phyloP scores from a whole-genome alignment of 1,284 basidiomycete species.

The Ustilago crameri region DNA sequence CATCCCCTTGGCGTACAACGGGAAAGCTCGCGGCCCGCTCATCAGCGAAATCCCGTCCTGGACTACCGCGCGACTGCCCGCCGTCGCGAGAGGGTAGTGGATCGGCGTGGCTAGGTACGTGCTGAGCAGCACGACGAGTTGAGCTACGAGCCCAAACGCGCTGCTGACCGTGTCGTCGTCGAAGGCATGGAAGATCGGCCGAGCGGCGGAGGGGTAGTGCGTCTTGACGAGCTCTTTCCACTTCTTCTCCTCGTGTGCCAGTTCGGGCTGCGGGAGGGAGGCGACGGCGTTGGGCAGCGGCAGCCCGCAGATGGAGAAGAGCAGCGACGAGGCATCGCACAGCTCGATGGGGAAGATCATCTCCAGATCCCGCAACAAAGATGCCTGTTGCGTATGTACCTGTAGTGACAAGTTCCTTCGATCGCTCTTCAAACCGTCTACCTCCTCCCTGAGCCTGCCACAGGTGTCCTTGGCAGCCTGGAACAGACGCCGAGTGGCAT shows the following conservation, averaged over 20 bases:
- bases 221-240: slow-evolving; percentile 33
- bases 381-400: slow-evolving; percentile 40
- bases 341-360: slow-evolving; percentile 65
- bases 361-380: slow-evolving; percentile 58
- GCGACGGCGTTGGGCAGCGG: slow-evolving; percentile 59
- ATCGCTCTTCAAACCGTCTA: slow-evolving; percentile 5
- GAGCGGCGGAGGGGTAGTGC: slow-evolving; percentile 2
- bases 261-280: slow-evolving; percentile 23
- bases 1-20: slow-evolving; percentile 90
- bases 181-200: slow-evolving; percentile 38
- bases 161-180: slow-evolving; percentile 55
- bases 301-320: slow-evolving; percentile 61
- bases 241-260: slow-evolving; percentile 33
- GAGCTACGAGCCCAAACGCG: slow-evolving; percentile 61
- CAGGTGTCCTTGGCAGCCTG: slow-evolving; percentile 10
- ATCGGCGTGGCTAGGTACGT: slow-evolving; percentile 56
- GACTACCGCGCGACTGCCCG: slow-evolving; percentile 60
- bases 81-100: slow-evolving; percentile 61
- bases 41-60: slow-evolving; percentile 65
- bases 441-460: slow-evolving; percentile 9
- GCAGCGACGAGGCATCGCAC: slow-evolving; percentile 56
- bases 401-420: slow-evolving; percentile 10
- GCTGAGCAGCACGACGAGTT: slow-evolving; percentile 59
- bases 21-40: slow-evolving; percentile 69
- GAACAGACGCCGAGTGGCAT: slow-evolving; percentile 15